Evolutionary conservation across 495 filamentous ascomycete genomes (phyloP), one percentile per base, ranked within the genome.

Genomic region (Hypoxylon lienhwacheense): DNA sequence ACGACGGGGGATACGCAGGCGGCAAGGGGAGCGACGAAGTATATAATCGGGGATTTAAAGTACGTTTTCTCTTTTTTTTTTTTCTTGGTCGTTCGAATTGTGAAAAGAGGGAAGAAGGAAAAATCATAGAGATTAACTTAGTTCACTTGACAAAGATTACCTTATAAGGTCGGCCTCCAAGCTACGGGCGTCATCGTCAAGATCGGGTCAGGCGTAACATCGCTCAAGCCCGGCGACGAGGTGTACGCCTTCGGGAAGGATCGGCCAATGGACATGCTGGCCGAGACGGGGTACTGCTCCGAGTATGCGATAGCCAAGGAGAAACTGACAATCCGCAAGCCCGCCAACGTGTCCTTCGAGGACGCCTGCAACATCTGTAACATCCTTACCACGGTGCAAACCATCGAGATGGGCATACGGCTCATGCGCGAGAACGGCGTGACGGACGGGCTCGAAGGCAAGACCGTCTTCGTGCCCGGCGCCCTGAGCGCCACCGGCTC

Each of bases 401-500:
- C 70, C 7, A 55, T 81, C 5, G 62, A 70, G 26, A 58, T 61
- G 2, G 79, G 66, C 4, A 57, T 77, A 35, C 43, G 61, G 25
- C 22, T 56, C 11, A 44, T 70, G 21, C 72, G 73, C 25, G 69
- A 73, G 66, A 60, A 63, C 25, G 60, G 55, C 29, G 60, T 57
- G 11, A n/a, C 37, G 2, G 73, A 37, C 36, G 66, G 45, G 6
- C 55, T 79, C 31, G 66, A 71, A 19, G 80, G 78, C 5, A 84
- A 83, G 68, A 81, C 77, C 10, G 77, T 81, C 2, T 78, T 78
- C 52, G 66, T 83, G 5, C 70, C 80, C 7, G 79, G 65, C 14
- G 79, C 73, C 3, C 72, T 84, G 41, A 75, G 79, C 47, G 76
- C 72, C 2, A 79, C 72, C 0, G 80, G 81, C 4, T 61, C 68